These are phyloP conservation scores for Tuber microsphaerosporum DNA, from an alignment of 495 filamentous ascomycete species.

Conservation along the genomic window DNA sequence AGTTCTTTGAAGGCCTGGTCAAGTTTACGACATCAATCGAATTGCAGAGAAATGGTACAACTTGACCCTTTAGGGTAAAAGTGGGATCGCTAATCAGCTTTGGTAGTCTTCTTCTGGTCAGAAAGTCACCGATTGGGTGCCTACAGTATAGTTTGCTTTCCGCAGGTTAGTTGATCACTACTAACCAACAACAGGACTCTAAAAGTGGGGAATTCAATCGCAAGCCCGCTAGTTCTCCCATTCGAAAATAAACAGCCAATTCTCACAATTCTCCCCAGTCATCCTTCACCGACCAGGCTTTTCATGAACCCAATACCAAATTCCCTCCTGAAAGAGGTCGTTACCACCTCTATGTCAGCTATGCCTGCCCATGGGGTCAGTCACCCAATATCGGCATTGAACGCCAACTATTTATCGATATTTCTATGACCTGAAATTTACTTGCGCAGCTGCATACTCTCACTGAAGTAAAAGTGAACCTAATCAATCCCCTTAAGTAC, in stretches of 20 bases:
- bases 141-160: not conserved
- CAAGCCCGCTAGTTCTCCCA: conserved; percentile 16
- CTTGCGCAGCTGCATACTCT: not conserved
- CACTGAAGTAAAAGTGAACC: not conserved
- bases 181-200: conserved; percentile 31
- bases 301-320: conserved; percentile 50
- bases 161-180: not conserved
- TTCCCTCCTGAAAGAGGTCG: conserved; percentile 69
- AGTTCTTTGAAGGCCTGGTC: not conserved
- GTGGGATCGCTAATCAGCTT: not conserved
- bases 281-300: conserved; percentile 27
- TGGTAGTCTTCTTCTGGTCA: not conserved
- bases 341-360: conserved; percentile 72
- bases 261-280: conserved; percentile 15
- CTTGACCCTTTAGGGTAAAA: not conserved
- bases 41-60: not conserved
- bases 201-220: conserved; percentile 40
- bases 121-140: not conserved
- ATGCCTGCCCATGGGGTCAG: conserved; percentile 69
- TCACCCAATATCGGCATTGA: not conserved
- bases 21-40: not conserved
- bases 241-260: conserved; percentile 2
- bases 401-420: not conserved
- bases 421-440: not conserved
- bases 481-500: not conserved